These are phyloP conservation scores for Phytophthora cryptogea DNA, from an alignment of 352 stramenopile genomes.

Conservation along the genomic window DNA sequence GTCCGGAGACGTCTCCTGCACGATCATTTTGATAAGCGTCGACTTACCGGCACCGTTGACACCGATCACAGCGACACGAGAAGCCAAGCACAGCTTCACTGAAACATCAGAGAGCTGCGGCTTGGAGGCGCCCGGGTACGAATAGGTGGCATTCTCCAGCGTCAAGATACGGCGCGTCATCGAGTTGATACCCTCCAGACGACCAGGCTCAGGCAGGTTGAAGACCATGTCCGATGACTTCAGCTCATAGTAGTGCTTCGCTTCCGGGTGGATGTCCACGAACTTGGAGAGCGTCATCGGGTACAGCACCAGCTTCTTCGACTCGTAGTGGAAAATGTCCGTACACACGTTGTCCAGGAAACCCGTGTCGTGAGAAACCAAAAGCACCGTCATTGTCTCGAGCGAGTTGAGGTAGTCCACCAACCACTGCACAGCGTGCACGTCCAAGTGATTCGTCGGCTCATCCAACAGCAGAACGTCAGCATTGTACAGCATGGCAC, in stretches of 20 bases:
- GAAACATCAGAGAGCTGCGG: slow-evolving; percentile 93
- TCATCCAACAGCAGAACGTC: slow-evolving; percentile 96
- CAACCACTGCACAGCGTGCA: slow-evolving; percentile 97
- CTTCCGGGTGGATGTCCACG: slow-evolving; percentile 89
- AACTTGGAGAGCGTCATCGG: slow-evolving; percentile 89
- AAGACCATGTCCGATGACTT: slow-evolving; percentile 85
- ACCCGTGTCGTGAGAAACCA: slow-evolving; percentile 97
- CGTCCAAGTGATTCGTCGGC: slow-evolving; percentile 95
- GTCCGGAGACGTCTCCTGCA: slow-evolving; percentile 79
- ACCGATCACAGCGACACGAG: slow-evolving; percentile 96
- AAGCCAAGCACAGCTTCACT: slow-evolving; percentile 95
- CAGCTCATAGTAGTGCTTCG: slow-evolving; percentile 94
- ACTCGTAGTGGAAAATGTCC: slow-evolving; percentile 96
- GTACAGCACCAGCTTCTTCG: slow-evolving; percentile 96
- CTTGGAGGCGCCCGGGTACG: slow-evolving; percentile 82
- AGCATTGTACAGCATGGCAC: slow-evolving; percentile 94
- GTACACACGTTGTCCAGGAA: slow-evolving; percentile 98
- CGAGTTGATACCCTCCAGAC: slow-evolving; percentile 90
- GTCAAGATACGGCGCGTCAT: slow-evolving; percentile 93
- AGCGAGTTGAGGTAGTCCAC: slow-evolving; percentile 97
- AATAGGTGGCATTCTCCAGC: slow-evolving; percentile 89
- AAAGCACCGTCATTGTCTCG: slow-evolving; percentile 94
- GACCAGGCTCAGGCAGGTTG: slow-evolving; percentile 87
- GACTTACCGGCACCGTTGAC: slow-evolving; percentile 98
- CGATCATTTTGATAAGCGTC: slow-evolving; percentile 97